These are phyloP conservation scores for Globisporangium radiosum DNA, from an alignment of 352 stramenopile species.

Conservation along the genomic window DNA sequence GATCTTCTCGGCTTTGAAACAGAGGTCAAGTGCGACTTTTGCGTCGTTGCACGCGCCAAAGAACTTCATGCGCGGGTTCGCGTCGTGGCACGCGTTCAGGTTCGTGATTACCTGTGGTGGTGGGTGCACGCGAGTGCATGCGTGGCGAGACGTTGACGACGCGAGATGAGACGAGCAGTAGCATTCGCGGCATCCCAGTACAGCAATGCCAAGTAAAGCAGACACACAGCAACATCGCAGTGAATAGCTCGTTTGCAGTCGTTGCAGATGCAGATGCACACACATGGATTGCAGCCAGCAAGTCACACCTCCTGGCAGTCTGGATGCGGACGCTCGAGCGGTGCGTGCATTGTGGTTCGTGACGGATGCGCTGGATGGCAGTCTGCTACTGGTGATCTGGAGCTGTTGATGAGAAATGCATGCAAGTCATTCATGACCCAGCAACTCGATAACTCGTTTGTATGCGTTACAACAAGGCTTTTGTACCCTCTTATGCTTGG, in stretches of 20 bases:
- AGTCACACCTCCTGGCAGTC: slow-evolving; percentile 66
- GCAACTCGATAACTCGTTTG: too few species aligned
- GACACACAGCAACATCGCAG: not conserved
- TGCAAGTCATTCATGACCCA: not conserved
- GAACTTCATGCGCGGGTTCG: slow-evolving; percentile 77
- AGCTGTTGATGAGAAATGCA: not conserved
- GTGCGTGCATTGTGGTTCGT: slow-evolving; percentile 54
- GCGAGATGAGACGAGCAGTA: too few species aligned
- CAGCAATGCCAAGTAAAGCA: not conserved
- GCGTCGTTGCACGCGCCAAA: slow-evolving; percentile 60
- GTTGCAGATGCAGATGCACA: not conserved
- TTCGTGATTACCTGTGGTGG: slow-evolving; percentile 52
- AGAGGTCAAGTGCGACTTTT: slow-evolving; percentile 73
- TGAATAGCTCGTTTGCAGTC: too few species aligned
- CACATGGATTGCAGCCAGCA: not conserved
- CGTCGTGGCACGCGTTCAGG: slow-evolving; percentile 62
- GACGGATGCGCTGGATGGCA: not conserved
- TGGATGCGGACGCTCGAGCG: slow-evolving; percentile 70
- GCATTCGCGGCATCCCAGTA: not conserved
- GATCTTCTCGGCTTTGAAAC: slow-evolving; percentile 70
- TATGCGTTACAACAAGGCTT: too few species aligned
- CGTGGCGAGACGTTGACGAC: not conserved
- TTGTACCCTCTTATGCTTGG: too few species aligned
- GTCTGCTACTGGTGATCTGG: not conserved
- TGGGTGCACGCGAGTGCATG: too few species aligned